Evolutionary conservation across 345 rosid genomes (phyloP).

Genomic region (Syzygium aromaticum): DNA sequence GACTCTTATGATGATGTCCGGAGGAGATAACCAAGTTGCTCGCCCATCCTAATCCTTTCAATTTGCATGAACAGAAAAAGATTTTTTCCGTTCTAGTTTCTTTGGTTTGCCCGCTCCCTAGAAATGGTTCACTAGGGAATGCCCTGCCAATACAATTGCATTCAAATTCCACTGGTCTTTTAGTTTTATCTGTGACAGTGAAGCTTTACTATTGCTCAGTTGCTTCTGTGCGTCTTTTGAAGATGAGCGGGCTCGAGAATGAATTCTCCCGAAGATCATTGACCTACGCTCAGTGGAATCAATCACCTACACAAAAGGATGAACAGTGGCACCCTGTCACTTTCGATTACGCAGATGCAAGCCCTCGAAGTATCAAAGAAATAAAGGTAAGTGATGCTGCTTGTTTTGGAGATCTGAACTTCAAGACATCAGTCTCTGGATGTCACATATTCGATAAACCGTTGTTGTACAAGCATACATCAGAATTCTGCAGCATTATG

Average conservation of each 20-base stretch:
- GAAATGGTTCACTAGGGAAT: neutral
- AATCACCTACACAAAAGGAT: neutral
- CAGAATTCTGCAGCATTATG: neutral
- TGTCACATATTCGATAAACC: neutral
- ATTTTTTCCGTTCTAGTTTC: neutral
- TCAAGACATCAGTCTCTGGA: neutral
- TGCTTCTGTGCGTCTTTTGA: neutral
- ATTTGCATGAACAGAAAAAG: neutral
- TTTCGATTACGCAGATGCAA: constrained; percentile 3
- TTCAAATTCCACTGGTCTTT: neutral
- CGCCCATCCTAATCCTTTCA: neutral
- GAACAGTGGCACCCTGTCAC: constrained; percentile 12
- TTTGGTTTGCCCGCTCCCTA: neutral
- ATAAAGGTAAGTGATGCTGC: constrained; percentile 5
- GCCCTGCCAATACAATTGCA: neutral
- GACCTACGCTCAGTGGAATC: constrained; percentile 11
- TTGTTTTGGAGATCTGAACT: neutral
- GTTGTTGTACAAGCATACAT: neutral
- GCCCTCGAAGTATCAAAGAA: neutral
- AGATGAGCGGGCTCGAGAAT: constrained; percentile 10
- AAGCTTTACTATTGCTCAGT: neutral
- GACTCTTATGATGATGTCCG: neutral
- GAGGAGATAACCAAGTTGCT: neutral
- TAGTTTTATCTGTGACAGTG: neutral
- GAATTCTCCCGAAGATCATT: constrained; percentile 7